Evolutionary conservation across 2,329 filamentous ascomycete species (phyloP), one percentile per base, ranked within the genome.

Genomic region (Monosporascus sp.): DNA sequence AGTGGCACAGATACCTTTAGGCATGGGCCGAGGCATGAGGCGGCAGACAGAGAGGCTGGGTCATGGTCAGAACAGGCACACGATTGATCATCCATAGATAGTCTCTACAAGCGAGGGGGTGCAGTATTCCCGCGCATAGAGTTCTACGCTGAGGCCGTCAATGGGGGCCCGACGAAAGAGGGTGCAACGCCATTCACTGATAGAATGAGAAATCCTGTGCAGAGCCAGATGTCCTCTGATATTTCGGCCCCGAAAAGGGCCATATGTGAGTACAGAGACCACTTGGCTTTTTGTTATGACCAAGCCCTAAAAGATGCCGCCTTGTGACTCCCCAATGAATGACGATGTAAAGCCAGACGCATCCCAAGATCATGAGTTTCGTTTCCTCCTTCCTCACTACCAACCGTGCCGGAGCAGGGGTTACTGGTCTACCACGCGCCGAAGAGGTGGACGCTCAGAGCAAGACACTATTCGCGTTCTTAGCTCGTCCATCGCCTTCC

Each of bases 251-350:
- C 31, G 31, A 17, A 31, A 17, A 25, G 43, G 43, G 43, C 43
- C n/a, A 18, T 46, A 46, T 31, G 43, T 17, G 43, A 46, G 43
- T 46, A 31, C 24, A 46, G 43, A 46, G 43, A 46, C 43, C n/a
- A 18, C 14, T 22, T 46, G n/a, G 43, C n/a, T 11, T 15, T 17
- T 27, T 6, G 48, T 52, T 54, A 55, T 57, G 51, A 63, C 52
- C 59, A 66, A 63, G 60, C 63, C 31, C 62, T 53, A 45, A 60
- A 62, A 54, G 61, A 65, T 63, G 60, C 57, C 60, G 56, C 61
- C 61, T 50, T 62, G 53, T 63, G 63, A 68, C 65, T 67, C 65
- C 62, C 49, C 43, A 25, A 51, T 54, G 54, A 60, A 66, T 54
- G 58, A 65, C 57, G 59, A 61, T 56, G 57, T 60, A 58, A 61